phyloP scores from a whole-genome alignment of 202 grass and related monocot genomes.

The Panicum hallii region DNA sequence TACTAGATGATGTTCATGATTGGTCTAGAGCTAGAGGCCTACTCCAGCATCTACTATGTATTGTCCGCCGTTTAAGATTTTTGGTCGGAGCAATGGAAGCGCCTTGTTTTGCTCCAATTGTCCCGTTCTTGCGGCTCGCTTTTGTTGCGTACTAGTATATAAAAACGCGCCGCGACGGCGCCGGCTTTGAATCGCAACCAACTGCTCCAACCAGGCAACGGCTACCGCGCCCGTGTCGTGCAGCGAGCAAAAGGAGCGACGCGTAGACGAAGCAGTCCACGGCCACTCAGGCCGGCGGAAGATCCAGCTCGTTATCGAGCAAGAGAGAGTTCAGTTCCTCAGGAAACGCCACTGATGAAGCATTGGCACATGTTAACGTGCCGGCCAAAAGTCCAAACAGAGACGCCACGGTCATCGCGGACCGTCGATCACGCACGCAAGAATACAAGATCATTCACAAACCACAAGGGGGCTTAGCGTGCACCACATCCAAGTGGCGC shows the following conservation, averaged over 20 bases:
- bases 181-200: conserved; percentile 46
- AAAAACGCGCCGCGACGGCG: conserved; percentile 41
- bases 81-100: not conserved
- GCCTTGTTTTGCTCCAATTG: conserved; percentile 60
- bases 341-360: conserved; percentile 2
- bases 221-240: not conserved
- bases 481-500: conserved; percentile 36
- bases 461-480: not conserved
- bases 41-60: not conserved
- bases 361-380: not conserved
- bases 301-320: not conserved
- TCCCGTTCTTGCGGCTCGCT: conserved; percentile 21
- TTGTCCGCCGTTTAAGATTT: conserved; percentile 6
- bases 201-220: conserved; percentile 10
- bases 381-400: not conserved
- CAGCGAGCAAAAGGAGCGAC: not conserved
- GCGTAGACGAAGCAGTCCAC: conserved; percentile 23
- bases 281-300: conserved; percentile 30
- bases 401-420: not conserved
- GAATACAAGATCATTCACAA: conserved; percentile 44
- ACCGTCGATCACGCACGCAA: conserved; percentile 9
- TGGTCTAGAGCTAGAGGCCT: conserved; percentile 38
- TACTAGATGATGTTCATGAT: conserved; percentile 22
- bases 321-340: not conserved
- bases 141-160: not conserved